Percentiles rank a stretch among this genome's conserved stretches.
Conservation (phyloP, 202 grass and related monocot species). For the Sporobolus alterniflorus region DNA sequence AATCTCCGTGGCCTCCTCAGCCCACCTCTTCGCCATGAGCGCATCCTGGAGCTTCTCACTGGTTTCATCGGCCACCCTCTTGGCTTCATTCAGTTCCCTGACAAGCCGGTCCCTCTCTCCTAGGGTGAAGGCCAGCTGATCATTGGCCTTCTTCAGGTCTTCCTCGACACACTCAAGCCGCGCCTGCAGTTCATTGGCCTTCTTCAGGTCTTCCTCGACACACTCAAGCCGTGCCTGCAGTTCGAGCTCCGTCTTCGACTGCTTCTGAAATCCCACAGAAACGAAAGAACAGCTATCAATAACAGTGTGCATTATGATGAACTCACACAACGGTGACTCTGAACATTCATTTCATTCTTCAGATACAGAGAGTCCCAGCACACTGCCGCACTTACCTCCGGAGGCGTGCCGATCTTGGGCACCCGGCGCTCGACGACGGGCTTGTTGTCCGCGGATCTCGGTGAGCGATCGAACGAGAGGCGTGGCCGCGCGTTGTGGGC, state of each 20-base stretch:
- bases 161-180: constrained; percentile 68
- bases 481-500: constrained; percentile 56
- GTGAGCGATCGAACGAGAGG: constrained; percentile 91
- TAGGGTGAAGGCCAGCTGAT: constrained; percentile 57
- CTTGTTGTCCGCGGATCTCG: constrained; percentile 77
- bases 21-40: constrained; percentile 77
- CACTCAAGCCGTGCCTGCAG: constrained; percentile 73
- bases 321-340: not conserved
- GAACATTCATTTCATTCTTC: not conserved
- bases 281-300: not conserved
- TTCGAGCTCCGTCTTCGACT: constrained; percentile 61
- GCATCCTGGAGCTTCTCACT: constrained; percentile 91
- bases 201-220: constrained; percentile 78
- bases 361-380: not conserved
- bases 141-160: constrained; percentile 89
- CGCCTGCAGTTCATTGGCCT: constrained; percentile 78
- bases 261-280: constrained; percentile 55
- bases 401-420: constrained; percentile 71
- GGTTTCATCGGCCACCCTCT: constrained; percentile 61
- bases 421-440: constrained; percentile 71
- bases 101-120: constrained; percentile 76
- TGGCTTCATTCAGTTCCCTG: constrained; percentile 73
- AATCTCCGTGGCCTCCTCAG: constrained; percentile 83
- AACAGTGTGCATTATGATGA: not conserved
- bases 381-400: constrained; percentile 57